Conservation (phyloP, 2,329 filamentous ascomycete genomes). For the Aspergillus pseudoviridinutans region DNA sequence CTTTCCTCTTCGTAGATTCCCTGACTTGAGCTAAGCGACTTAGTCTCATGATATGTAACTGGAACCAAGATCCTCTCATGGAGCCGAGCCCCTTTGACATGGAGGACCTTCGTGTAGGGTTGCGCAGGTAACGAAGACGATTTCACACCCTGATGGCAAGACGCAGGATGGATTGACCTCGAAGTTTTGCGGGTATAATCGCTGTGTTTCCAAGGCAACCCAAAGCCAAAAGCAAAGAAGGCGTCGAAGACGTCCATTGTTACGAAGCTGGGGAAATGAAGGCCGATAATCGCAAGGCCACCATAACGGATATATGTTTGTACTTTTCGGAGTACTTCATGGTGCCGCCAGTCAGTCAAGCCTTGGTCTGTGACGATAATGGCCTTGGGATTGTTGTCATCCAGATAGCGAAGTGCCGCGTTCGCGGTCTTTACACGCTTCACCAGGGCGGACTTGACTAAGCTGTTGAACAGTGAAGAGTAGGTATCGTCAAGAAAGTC, state of each 20-base stretch:
- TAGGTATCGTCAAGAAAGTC: constrained; percentile 3
- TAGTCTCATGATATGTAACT: too few species aligned
- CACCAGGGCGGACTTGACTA: not conserved
- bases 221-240: not conserved
- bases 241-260: too few species aligned
- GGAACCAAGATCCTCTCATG: constrained; percentile 26
- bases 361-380: constrained; percentile 11
- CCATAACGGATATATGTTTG: constrained; percentile 1
- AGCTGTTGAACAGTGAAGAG: not conserved
- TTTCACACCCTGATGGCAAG: constrained; percentile 2
- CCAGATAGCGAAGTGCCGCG: not conserved
- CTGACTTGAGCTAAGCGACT: too few species aligned
- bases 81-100: constrained; percentile 20
- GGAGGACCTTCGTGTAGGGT: constrained; percentile 28
- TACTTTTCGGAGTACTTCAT: not conserved
- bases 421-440: constrained; percentile 1
- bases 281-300: constrained; percentile 3
- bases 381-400: not conserved
- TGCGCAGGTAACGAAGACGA: constrained; percentile 13
- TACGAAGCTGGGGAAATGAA: not conserved
- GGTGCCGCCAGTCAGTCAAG: not conserved
- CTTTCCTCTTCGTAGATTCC: too few species aligned
- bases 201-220: constrained; percentile 8
- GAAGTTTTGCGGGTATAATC: constrained; percentile 7
- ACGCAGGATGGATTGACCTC: constrained; percentile 1